Base-by-base conservation (phyloP, 1,284 basidiomycete species). In the Cerioporus squamosus region DNA sequence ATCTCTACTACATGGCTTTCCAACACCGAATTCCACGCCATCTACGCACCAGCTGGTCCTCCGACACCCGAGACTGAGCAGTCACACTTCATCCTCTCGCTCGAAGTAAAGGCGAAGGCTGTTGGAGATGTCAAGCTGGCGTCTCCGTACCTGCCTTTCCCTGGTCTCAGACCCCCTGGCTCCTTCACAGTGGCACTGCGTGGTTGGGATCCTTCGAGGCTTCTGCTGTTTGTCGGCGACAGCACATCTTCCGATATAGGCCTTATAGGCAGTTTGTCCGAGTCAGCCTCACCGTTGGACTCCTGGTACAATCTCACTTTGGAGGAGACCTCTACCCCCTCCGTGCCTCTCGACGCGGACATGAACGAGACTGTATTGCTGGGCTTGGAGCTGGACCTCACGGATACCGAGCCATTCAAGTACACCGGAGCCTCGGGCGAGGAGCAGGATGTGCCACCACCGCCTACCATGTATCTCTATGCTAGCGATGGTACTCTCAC, bases 401-500 rank as follows among this genome's bases (percentile, higher is more conserved):
- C 91, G 10, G 81, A 83, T 50, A 69, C 72, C 6, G 74, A 79
- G 31, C 64, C 74, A 3, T 79, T 75, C 64, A 73, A 57, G 9
- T 73, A 76, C 54, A 77, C 75, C 7, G 74, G 72, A 2, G 69
- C 77, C 14, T 79, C 79, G 0, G 83, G 83, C 1, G 83, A 84
- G 59, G 77, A 70, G 59, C 72, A 68, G 33, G 74, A 78, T 18
- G 64, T 83, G 5, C 82, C 86, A 6, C 76, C 83, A n/a, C 80
- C 82, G 9, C 93, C 93, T 0, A 79, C 93, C 51, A 76, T 94
- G 69, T 90, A 86, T 68, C 84, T 86, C 5, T 94, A 93, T 70
- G 82, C 91, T 4, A 92, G 86, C 59, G 93, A 95, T 67, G 93
- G 93, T 18, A 90, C 91, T 0, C 57, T 95, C 36, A 81, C 88